A percentile compares a stretch with the other conserved stretches of the same genome.
Evolutionary conservation across 2,329 filamentous ascomycete species (phyloP).

Genomic region (Scedosporium boydii): DNA sequence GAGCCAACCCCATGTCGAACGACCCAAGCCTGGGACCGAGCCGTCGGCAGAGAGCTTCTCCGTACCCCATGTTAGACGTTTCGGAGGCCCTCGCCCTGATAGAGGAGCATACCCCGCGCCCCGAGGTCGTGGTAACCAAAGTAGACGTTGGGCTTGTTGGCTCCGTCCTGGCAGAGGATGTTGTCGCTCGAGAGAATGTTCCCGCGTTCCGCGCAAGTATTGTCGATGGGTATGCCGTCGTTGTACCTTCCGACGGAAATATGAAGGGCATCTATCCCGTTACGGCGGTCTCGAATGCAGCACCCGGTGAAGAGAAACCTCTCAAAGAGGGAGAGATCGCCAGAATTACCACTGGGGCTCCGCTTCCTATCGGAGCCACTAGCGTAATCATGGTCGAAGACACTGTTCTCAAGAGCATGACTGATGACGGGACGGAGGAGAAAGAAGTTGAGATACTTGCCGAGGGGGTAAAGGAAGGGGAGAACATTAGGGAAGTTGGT

Average conservation of each 20-base stretch:
- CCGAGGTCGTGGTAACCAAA: constrained; percentile 44
- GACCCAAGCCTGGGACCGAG: constrained; percentile 53
- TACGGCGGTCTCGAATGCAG: constrained; percentile 75
- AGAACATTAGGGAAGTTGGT: constrained; percentile 86
- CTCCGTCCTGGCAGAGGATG: constrained; percentile 71
- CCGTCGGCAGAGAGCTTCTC: constrained; percentile 71
- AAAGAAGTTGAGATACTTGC: constrained; percentile 80
- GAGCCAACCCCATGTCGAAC: constrained; percentile 48
- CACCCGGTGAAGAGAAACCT: constrained; percentile 48
- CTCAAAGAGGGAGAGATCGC: constrained; percentile 69
- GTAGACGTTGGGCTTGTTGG: constrained; percentile 63
- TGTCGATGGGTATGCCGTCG: constrained; percentile 89
- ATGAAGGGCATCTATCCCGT: constrained; percentile 80
- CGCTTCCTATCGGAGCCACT: constrained; percentile 77
- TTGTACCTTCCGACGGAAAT: constrained; percentile 51
- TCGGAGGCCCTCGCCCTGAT: constrained; percentile 70
- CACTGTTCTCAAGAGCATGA: constrained; percentile 65
- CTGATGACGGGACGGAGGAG: constrained; percentile 75
- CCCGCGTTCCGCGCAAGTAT: constrained; percentile 94
- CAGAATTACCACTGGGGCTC: constrained; percentile 89
- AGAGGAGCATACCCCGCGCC: constrained; percentile 58
- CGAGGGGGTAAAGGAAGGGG: constrained; percentile 60
- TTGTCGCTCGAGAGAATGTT: constrained; percentile 71
- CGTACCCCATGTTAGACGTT: constrained; percentile 86
- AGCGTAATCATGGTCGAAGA: constrained; percentile 92